A percentile compares a stretch with the other conserved stretches of the same genome.
Conservation (phyloP, 164 flowering plant species). For the Magnolia officinalis region DNA sequence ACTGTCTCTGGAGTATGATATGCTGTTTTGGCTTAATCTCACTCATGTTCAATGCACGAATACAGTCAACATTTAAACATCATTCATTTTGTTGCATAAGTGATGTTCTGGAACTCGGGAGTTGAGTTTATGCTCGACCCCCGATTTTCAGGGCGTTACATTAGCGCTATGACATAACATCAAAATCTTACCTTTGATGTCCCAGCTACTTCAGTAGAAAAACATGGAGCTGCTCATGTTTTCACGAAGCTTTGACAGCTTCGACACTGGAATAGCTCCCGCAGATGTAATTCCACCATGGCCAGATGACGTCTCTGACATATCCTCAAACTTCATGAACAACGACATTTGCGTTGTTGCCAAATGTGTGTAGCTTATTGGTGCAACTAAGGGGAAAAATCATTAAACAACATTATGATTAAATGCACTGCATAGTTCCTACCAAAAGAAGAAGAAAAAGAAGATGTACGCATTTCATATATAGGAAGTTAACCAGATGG, state of each 20-base stretch:
- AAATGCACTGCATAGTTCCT: not conserved
- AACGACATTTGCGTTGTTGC: slow-evolving; percentile 57
- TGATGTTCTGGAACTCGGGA: too few species aligned
- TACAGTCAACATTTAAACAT: too few species aligned
- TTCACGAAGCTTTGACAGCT: slow-evolving; percentile 44
- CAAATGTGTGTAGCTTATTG: slow-evolving; percentile 64
- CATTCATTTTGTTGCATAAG: too few species aligned
- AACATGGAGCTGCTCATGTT: slow-evolving; percentile 60
- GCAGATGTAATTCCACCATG: slow-evolving; percentile 47
- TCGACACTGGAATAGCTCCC: slow-evolving; percentile 41
- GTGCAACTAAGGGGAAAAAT: slow-evolving; percentile 43
- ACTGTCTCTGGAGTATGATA: too few species aligned
- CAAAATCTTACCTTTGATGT: too few species aligned
- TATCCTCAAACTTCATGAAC: slow-evolving; percentile 61
- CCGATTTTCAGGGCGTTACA: too few species aligned
- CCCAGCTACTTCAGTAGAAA: slow-evolving; percentile 32
- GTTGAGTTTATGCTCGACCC: too few species aligned
- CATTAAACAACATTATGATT: not conserved
- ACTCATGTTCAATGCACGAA: too few species aligned
- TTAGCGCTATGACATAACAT: too few species aligned
- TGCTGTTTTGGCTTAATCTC: too few species aligned
- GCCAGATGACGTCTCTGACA: slow-evolving; percentile 55
- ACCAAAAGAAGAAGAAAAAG: too few species aligned
- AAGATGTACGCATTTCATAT: not conserved
- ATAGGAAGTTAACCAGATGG: too few species aligned